Evolutionary conservation across 1,139 yeast species (phyloP), one percentile per base, ranked within the genome.

Genomic region (Pneumocystis wakefieldiae): DNA sequence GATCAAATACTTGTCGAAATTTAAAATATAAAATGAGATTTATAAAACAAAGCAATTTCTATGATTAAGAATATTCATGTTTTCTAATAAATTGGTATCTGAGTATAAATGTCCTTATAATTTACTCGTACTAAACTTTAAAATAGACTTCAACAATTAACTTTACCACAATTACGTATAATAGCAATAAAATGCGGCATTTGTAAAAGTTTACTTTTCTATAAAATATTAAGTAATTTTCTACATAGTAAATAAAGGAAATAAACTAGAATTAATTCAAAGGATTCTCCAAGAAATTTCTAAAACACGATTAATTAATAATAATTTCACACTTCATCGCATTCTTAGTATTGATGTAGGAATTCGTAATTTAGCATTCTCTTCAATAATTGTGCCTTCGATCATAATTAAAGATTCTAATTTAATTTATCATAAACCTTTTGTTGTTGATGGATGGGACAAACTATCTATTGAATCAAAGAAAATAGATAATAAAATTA

Each of bases 331-430:
- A 24, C 14, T 7, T 48, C 32, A 48, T 42, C 55, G 55, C 24
- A 48, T 57, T 57, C 38, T 57, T 39, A 57, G 38, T 57, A 57
- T 57, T 37, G 38, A 57, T 57, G n/a, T 57, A 24, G 59, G 38
- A 10, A 39, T 28, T 29, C 38, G 59, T 19, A 57, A 57, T 57
- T 57, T 57, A 37, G 59, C 59, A 57, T 37, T 57, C 12, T 57
- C 17, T 57, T 48, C 32, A 24, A 37, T 57, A 19, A 37, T 57
- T 57, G n/a, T 28, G 24, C 38, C 38, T 28, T 12, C 38, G 7
- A 29, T 15, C 19, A 24, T 48, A 48, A 19, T 12, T 24, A 2
- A 24, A 10, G n/a, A 48, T 48, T 48, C 12, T 48, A 29, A 29
- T 37, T 37, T 15, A 24, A 57, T 57, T 57, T 1, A 19, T 37